Base-by-base conservation (phyloP, 176 grass and related monocot genomes). In the Hordeum marinum region DNA sequence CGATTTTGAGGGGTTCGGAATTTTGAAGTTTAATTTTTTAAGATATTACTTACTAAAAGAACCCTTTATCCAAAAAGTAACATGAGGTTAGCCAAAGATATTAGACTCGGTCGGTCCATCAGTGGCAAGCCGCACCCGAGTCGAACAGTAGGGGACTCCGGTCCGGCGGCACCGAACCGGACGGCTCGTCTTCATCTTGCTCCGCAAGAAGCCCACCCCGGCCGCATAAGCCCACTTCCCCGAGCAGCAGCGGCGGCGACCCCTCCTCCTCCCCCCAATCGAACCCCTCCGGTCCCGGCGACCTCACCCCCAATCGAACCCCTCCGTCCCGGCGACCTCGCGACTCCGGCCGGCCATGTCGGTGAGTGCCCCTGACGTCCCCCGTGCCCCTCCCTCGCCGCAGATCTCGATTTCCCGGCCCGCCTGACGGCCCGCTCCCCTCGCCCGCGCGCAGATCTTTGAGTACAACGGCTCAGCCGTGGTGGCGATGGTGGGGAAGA, bases 401-500 rank as follows among this genome's bases (percentile, higher is more conserved):
- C 3, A 80, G 76, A 87, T 90, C 60, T 68, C 35, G 37, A 74
- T 14, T 83, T 39, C 23, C 37, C 4, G 0, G 41, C 43, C 43
- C 48, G 15, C 0, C n/a, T 42, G 8, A 83, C 54, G 11, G 9
- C 43, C 21, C 12, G 7, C 3, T 0, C 29, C n/a, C 9, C n/a
- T n/a, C n/a, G n/a, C n/a, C n/a, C n/a, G n/a, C 36, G 0, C 66
- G 59, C 54, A 99, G 93, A 99, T 99, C 91, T 99, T 99, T 71
- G 96, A 99, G 88, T 99, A 99, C 84, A 99, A 99, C 69, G 96
- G 96, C 23, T 88, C 90, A 75, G 96, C 96, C 41, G 77, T 99
- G 83, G 91, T 99, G 85, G 96, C 96, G 59, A 99, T 99, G 96
- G 91, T 99, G 39, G 96, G 96, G 21, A 99, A 94, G 90, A 96